Base-by-base conservation (phyloP, 1,139 yeast genomes). In the Yamadazyma blattariae region DNA sequence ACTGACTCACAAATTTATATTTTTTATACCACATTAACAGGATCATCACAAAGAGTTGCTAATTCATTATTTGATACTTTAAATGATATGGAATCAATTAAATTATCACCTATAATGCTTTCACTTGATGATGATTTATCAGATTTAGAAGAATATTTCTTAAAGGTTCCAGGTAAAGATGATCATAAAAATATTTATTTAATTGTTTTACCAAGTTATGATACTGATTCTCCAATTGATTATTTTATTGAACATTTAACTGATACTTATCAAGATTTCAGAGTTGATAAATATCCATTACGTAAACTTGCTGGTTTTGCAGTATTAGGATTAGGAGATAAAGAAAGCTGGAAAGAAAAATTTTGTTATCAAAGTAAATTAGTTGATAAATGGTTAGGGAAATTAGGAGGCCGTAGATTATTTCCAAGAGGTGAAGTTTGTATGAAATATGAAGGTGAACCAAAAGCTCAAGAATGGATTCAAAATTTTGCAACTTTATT, bases 151-250 rank as follows among this genome's bases (percentile, higher is more conserved):
- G 84, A 85, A 40, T 89, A 77, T 57, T 89, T 89, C 57, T 68
- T 86, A 31, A 71, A 77, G 32, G 79, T 82, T 11, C 86, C 88
- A 7, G 47, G 55, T 7, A 52, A 58, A 20, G 50, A 46, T 21
- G 52, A 59, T 20, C 48, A 45, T 25, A 44, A 50, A 10, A 67
- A 77, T 29, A 62, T 86, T n/a, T 89, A 87, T 51, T 54, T 90
- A 17, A 50, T 89, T 44, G 87, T 89, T 12, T 67, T 89, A 20
- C 97, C 97, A 2, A 87, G 96, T 0, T 89, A 89, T 54, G 97
- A 88, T 49, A 85, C 90, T 0, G 97, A 89, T 57, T 85, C 95
- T 2, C 96, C 97, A 9, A 72, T 90, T 32, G 97, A 89, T 57
- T 89, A 80, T 54, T 88, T 88, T 57, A 65, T 89, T 39, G 95